phyloP scores from a whole-genome alignment of 2,329 filamentous ascomycete genomes.

The Onygenales sp. region DNA sequence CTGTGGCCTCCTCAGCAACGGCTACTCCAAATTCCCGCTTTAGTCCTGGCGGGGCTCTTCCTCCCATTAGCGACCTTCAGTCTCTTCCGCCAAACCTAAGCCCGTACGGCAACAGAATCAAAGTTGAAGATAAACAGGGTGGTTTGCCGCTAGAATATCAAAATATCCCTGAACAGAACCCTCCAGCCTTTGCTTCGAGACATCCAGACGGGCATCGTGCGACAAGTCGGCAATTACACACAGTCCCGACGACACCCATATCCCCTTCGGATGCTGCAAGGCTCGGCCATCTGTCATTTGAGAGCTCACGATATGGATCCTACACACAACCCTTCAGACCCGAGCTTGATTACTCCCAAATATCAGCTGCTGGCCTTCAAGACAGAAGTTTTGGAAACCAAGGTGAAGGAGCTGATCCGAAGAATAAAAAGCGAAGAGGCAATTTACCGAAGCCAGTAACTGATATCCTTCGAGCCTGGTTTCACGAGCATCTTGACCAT shows the following conservation, averaged over 20 bases:
- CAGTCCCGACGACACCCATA: slow-evolving; percentile 13
- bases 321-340: slow-evolving; percentile 19
- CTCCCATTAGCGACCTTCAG: slow-evolving; percentile 28
- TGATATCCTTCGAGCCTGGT: slow-evolving; percentile 71
- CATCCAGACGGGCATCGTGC: slow-evolving; percentile 12
- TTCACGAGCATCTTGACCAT: slow-evolving; percentile 64
- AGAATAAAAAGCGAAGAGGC: slow-evolving; percentile 54
- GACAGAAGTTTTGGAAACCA: slow-evolving; percentile 31
- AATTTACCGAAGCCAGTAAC: slow-evolving; percentile 89
- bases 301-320: slow-evolving; percentile 14
- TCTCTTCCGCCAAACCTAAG: slow-evolving; percentile 21
- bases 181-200: slow-evolving; percentile 9
- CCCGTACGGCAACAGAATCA: slow-evolving; percentile 15
- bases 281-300: slow-evolving; percentile 20
- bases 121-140: background rate
- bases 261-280: slow-evolving; percentile 13
- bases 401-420: slow-evolving; percentile 27
- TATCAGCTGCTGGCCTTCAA: slow-evolving; percentile 19
- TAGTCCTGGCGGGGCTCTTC: slow-evolving; percentile 24
- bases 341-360: slow-evolving; percentile 25
- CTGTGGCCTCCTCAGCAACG: background rate
- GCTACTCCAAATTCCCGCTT: slow-evolving; percentile 9
- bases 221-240: slow-evolving; percentile 17
- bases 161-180: background rate
- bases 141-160: background rate